phyloP scores from a whole-genome alignment of 2,329 filamentous ascomycete genomes.

The Acrodontium crateriforme region DNA sequence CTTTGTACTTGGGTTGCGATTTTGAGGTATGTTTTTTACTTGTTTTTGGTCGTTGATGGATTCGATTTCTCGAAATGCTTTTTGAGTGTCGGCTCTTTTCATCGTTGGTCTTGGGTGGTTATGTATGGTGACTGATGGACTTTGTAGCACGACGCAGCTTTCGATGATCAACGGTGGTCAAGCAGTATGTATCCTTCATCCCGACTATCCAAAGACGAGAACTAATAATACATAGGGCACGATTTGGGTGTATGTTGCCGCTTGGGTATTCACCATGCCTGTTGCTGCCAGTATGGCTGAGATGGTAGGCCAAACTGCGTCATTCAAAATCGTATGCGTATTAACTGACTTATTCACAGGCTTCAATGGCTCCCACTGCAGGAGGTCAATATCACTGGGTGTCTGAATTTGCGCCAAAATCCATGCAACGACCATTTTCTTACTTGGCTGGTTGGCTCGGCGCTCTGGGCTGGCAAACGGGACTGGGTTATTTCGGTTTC shows the following conservation, averaged over 20 bases:
- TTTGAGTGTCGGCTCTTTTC: no score
- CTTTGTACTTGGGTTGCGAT: conserved; percentile 13
- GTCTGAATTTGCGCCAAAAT: conserved; percentile 24
- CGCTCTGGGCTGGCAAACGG: conserved; percentile 22
- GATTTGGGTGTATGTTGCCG: no score
- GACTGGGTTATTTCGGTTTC: conserved; percentile 12
- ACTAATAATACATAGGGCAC: no score
- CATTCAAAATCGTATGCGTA: conserved; percentile 10
- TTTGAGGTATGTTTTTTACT: conserved; percentile 1
- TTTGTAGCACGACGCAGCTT: no score
- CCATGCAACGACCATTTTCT: conserved; percentile 26
- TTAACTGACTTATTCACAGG: conserved; percentile 16
- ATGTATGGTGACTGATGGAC: no score
- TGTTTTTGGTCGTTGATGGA: conserved; percentile 6
- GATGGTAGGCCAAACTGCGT: conserved; percentile 1
- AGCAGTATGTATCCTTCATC: no score
- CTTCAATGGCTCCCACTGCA: conserved; percentile 1
- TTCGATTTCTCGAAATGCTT: conserved; percentile 11
- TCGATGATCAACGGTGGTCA: no score
- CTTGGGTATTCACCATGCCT: no score
- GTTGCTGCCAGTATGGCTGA: conserved; percentile 21
- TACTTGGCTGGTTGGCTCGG: conserved; percentile 28
- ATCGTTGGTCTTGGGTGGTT: conserved; percentile 23
- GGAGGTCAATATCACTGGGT: conserved; percentile 12
- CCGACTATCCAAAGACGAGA: no score